Conservation (phyloP, 257 asterid genomes). For the Solanum gandarillasii region DNA sequence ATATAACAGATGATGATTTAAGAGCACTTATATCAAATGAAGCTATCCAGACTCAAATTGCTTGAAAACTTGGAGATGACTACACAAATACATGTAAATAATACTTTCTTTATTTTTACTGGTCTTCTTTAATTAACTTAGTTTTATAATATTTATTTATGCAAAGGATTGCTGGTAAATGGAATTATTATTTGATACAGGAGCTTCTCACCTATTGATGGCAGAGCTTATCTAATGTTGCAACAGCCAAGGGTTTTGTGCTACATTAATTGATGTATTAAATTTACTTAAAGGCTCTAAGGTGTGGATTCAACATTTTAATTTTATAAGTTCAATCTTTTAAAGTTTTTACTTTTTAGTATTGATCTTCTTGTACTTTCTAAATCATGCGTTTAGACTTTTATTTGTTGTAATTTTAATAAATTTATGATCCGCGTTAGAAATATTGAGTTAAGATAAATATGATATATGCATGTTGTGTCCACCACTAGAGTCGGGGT, state of each 20-base stretch:
- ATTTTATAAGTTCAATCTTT: too few species aligned
- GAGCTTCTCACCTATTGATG: not conserved
- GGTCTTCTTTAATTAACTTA: not conserved
- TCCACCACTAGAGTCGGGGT: too few species aligned
- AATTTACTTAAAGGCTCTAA: not conserved
- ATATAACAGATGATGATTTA: conserved; percentile 60
- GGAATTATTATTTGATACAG: not conserved
- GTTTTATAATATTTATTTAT: not conserved
- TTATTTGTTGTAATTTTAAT: not conserved
- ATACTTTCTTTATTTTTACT: not conserved
- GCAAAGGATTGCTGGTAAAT: not conserved
- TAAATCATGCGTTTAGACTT: not conserved
- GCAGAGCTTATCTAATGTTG: not conserved
- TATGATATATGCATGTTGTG: too few species aligned
- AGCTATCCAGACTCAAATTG: conserved; percentile 61
- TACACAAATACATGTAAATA: conserved; percentile 3
- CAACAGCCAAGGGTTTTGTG: not conserved
- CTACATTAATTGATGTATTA: not conserved
- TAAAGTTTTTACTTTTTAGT: not conserved
- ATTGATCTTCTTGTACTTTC: not conserved
- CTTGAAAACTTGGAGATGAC: conserved; percentile 55
- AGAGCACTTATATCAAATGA: conserved; percentile 67
- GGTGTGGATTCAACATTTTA: not conserved
- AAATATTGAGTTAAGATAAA: too few species aligned
- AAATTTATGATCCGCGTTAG: too few species aligned